Evolutionary conservation across 139 green algal species (phyloP).

Genomic region (Coelastrella sp.): DNA sequence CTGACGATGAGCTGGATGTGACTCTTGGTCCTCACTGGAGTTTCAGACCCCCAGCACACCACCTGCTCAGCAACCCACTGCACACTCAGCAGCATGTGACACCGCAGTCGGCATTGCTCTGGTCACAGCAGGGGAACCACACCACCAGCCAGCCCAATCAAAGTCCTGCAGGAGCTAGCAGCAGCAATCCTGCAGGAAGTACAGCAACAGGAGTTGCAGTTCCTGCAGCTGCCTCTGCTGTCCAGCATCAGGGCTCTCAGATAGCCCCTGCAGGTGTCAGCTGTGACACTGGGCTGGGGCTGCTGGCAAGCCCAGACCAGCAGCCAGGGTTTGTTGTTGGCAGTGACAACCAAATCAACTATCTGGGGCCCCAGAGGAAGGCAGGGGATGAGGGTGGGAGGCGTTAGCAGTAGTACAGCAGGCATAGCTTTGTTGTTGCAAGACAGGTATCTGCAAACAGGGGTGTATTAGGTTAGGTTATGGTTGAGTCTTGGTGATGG

Average conservation of each 20-base stretch:
- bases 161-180: neutral
- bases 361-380: neutral
- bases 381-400: too few relatives aligned
- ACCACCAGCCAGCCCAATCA: too few relatives aligned
- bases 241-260: neutral
- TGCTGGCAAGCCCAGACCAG: neutral
- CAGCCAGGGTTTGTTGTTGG: neutral
- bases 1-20: constrained; percentile 19
- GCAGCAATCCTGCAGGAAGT: neutral
- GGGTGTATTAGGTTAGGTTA: too few relatives aligned
- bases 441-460: too few relatives aligned
- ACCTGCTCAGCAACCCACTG: neutral
- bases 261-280: neutral
- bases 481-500: too few relatives aligned
- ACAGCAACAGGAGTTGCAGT: neutral
- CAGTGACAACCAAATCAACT: neutral
- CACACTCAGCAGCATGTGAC: neutral
- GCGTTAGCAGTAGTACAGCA: too few relatives aligned
- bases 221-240: neutral
- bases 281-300: constrained; percentile 8
- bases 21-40: constrained; percentile 30
- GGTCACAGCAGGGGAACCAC: too few relatives aligned
- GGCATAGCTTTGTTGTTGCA: too few relatives aligned
- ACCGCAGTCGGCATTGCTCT: neutral
- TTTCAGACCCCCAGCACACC: neutral